Percentiles rank a stretch among this genome's conserved stretches.
phyloP scores from a whole-genome alignment of 208 protist species.

The Vickermania spadyakhi region DNA sequence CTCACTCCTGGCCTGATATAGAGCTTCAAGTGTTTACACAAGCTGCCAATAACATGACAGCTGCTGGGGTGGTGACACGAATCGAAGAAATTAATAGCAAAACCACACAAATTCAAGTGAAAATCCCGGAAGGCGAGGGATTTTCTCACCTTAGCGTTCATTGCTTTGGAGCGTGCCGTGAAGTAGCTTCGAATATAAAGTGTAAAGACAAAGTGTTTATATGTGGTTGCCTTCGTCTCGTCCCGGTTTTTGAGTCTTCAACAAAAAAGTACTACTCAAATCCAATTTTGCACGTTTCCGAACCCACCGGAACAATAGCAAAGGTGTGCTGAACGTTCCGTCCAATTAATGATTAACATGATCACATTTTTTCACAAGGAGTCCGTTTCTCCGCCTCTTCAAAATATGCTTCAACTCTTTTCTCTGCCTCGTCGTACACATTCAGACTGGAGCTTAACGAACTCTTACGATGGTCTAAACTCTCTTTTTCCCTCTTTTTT shows the following conservation, averaged over 20 bases:
- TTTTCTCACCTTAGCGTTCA: conserved; percentile 46
- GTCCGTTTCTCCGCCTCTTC: no score
- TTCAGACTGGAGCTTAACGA: no score
- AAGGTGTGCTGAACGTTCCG: conserved; percentile 4
- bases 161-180: conserved; percentile 23
- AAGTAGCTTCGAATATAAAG: conserved; percentile 10
- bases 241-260: conserved; percentile 35
- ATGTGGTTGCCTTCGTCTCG: conserved; percentile 47
- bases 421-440: no score
- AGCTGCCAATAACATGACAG: conserved; percentile 61
- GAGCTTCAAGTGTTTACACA: conserved; percentile 62
- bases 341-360: no score
- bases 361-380: no score
- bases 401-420: no score
- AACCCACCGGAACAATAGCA: conserved; percentile 27
- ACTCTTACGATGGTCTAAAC: no score
- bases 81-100: conserved; percentile 14
- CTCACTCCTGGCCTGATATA: conserved; percentile 48
- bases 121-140: conserved; percentile 27
- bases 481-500: background rate
- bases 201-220: conserved; percentile 47
- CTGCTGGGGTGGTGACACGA: conserved; percentile 36
- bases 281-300: conserved; percentile 50
- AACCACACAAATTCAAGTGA: conserved; percentile 37
- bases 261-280: conserved; percentile 40